Percentiles rank a stretch among this genome's conserved stretches.
These are phyloP conservation scores for Blastobotrys aristatus DNA, from an alignment of 1,139 yeast species.

Conservation along the genomic window DNA sequence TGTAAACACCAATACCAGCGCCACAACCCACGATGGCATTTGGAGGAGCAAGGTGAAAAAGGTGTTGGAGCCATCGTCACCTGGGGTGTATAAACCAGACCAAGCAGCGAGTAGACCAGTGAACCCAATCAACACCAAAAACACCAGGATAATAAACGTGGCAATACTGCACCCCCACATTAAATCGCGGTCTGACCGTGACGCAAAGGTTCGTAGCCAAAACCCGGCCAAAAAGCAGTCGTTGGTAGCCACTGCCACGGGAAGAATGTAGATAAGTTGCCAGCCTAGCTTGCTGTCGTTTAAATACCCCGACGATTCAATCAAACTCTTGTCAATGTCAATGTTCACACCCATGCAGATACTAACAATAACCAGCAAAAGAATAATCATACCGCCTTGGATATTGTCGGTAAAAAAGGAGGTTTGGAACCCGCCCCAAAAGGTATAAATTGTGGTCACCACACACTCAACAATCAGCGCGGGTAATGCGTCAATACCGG, in stretches of 20 bases:
- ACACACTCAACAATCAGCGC: slow-evolving; percentile 82
- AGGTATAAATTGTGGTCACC: slow-evolving; percentile 81
- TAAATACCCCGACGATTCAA: slow-evolving; percentile 62
- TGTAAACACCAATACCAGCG: slow-evolving; percentile 71
- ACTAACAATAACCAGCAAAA: slow-evolving; percentile 64
- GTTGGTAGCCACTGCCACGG: slow-evolving; percentile 83
- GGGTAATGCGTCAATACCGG: slow-evolving; percentile 75
- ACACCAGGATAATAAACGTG: slow-evolving; percentile 54
- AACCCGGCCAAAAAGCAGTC: slow-evolving; percentile 89
- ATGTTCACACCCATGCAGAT: slow-evolving; percentile 79
- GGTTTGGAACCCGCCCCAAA: slow-evolving; percentile 85
- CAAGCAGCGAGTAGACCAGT: slow-evolving; percentile 89
- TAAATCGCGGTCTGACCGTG: slow-evolving; percentile 70
- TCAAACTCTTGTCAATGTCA: slow-evolving; percentile 56
- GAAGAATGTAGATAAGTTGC: slow-evolving; percentile 80
- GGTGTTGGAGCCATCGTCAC: slow-evolving; percentile 51
- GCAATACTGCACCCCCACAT: slow-evolving; percentile 73
- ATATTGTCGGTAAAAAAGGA: slow-evolving; percentile 84
- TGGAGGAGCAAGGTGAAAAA: slow-evolving; percentile 64
- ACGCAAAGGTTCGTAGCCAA: slow-evolving; percentile 93
- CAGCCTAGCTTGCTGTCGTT: slow-evolving; percentile 72
- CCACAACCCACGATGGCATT: slow-evolving; percentile 87
- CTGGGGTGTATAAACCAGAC: slow-evolving; percentile 60
- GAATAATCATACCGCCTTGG: slow-evolving; percentile 71
- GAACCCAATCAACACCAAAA: slow-evolving; percentile 69